Conservation (phyloP, 169 alveolate species). For the Eimeria necatrix region DNA sequence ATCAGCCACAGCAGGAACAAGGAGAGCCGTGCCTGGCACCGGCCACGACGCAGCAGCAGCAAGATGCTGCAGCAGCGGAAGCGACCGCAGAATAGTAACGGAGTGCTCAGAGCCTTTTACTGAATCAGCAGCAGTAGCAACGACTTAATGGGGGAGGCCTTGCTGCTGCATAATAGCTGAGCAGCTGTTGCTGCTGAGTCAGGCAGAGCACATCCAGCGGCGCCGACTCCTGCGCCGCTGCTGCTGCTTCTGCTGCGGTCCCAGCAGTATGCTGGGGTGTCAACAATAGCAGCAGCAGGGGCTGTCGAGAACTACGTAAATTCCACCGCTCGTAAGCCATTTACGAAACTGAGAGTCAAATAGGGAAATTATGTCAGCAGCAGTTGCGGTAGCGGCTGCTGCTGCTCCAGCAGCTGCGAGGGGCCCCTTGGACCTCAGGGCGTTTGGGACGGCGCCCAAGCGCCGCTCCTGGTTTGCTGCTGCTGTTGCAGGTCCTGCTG, state of each 20-base stretch:
- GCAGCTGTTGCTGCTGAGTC: background rate
- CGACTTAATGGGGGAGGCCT: too few relatives aligned
- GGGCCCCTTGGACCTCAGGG: too few relatives aligned
- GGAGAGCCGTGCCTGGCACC: background rate
- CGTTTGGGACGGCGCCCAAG: too few relatives aligned
- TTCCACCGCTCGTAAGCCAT: background rate
- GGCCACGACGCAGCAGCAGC: background rate
- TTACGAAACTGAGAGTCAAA: background rate
- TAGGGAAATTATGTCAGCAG: background rate
- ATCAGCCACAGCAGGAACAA: conserved; percentile 6
- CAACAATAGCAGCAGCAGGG: background rate
- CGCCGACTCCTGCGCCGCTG: background rate
- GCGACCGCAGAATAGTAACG: too few relatives aligned
- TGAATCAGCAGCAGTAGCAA: too few relatives aligned
- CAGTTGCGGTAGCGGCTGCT: background rate
- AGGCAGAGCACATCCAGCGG: background rate
- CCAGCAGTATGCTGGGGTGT: background rate
- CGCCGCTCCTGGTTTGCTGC: background rate
- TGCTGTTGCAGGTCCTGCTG: background rate
- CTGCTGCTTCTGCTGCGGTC: background rate
- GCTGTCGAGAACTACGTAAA: background rate
- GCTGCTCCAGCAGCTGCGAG: background rate
- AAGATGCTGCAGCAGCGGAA: background rate
- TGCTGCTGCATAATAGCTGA: background rate
- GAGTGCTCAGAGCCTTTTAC: too few relatives aligned